A percentile compares a stretch with the other conserved stretches of the same genome.
phyloP scores from a whole-genome alignment of 768 basidiomycete species.

The Mycena amicta region DNA sequence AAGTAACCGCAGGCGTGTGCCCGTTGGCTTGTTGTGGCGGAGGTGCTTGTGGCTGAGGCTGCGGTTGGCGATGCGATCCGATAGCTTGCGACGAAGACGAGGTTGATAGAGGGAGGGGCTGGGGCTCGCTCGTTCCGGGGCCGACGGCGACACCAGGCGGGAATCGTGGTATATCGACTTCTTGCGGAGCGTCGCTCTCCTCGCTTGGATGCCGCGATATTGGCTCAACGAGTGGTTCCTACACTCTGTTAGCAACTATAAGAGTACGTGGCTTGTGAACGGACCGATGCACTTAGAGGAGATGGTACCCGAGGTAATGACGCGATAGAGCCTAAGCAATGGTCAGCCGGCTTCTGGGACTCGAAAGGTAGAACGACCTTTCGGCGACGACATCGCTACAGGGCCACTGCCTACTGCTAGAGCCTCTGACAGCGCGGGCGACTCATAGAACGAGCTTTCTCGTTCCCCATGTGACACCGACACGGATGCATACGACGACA shows the following conservation, averaged over 20 bases:
- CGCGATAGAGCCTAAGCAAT: conserved; percentile 41
- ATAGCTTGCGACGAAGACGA: conserved; percentile 32
- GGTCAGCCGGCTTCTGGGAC: neutral
- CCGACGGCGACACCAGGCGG: conserved; percentile 67
- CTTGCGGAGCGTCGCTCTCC: too few species aligned
- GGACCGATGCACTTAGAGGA: conserved; percentile 43
- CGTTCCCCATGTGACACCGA: conserved; percentile 61
- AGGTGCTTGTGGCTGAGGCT: conserved; percentile 29
- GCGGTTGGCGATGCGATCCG: conserved; percentile 56
- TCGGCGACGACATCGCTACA: conserved; percentile 51
- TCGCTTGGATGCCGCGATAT: neutral
- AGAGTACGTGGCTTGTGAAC: neutral
- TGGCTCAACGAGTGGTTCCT: neutral
- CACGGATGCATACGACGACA: conserved; percentile 72
- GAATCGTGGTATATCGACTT: conserved; percentile 44
- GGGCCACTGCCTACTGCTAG: conserved; percentile 42
- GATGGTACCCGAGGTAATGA: conserved; percentile 46
- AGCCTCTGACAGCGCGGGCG: conserved; percentile 76
- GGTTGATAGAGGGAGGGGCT: conserved; percentile 23
- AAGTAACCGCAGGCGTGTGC: conserved; percentile 33
- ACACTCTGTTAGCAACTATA: neutral
- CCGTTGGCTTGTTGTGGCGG: conserved; percentile 37
- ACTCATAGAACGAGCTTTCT: conserved; percentile 71
- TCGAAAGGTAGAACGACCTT: conserved; percentile 42
- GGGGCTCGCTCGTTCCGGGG: conserved; percentile 50